Conservation (phyloP, 1,139 yeast genomes). For the Suzukiozyma palmioleophila region DNA sequence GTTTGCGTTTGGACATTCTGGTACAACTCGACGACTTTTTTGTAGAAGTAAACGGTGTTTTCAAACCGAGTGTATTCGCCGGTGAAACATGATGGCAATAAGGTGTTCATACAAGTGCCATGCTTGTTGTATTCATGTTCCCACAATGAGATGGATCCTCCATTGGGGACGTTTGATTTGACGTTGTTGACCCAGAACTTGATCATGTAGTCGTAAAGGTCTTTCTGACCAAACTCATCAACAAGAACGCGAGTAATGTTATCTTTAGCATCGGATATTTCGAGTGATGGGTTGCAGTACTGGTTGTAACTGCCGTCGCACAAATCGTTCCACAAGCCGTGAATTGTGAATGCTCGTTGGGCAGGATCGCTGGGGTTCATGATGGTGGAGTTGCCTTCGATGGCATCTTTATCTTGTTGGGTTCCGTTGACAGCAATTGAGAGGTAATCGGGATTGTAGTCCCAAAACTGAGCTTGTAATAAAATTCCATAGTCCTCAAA, state of each 20-base stretch:
- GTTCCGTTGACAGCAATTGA: constrained; percentile 16
- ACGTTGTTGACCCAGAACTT: constrained; percentile 35
- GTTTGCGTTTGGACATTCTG: constrained; percentile 30
- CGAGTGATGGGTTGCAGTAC: constrained; percentile 29
- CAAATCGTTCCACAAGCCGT: constrained; percentile 40
- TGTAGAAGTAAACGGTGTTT: constrained; percentile 30
- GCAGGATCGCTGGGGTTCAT: constrained; percentile 9
- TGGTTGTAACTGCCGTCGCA: constrained; percentile 34
- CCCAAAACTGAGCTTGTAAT: constrained; percentile 41
- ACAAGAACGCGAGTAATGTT: constrained; percentile 28
- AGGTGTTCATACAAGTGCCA: constrained; percentile 43
- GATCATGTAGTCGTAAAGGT: constrained; percentile 28
- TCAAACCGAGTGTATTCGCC: constrained; percentile 26
- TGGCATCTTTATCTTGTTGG: constrained; percentile 10
- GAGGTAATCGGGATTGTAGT: constrained; percentile 25
- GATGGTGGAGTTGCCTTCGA: constrained; percentile 8
- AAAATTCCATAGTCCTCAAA: constrained; percentile 32
- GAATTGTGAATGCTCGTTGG: constrained; percentile 31
- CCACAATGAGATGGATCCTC: constrained; percentile 29
- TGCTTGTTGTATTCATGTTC: constrained; percentile 43
- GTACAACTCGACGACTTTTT: constrained; percentile 33
- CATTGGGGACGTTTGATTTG: constrained; percentile 28
- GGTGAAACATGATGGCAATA: constrained; percentile 33
- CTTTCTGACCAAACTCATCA: constrained; percentile 23
- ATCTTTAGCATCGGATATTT: constrained; percentile 22